These are phyloP conservation scores for Erodium texanum DNA, from an alignment of 441 rosid genomes.

Conservation along the genomic window DNA sequence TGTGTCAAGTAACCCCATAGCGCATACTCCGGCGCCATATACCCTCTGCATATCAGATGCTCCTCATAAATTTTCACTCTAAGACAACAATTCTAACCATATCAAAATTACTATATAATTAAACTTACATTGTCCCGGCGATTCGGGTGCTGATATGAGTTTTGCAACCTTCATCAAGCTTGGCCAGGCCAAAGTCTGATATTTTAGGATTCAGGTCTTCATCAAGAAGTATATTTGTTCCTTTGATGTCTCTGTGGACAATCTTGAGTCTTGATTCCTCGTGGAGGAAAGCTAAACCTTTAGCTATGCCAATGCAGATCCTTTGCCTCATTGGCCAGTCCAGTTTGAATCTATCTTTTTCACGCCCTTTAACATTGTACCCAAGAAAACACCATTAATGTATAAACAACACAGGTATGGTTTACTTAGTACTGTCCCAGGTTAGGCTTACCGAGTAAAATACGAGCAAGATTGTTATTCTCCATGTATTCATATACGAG, in stretches of 20 bases:
- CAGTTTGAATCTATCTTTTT: conserved; percentile 28
- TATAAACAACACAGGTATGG: neutral
- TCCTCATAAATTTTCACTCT: too few species aligned
- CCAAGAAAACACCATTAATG: too few species aligned
- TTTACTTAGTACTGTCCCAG: neutral
- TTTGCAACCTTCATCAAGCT: conserved; percentile 44
- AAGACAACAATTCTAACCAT: too few species aligned
- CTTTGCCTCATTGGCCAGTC: conserved; percentile 48
- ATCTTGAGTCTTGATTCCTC: conserved; percentile 56
- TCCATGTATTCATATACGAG: conserved; percentile 69
- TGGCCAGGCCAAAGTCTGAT: conserved; percentile 65
- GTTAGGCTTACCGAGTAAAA: conserved; percentile 45
- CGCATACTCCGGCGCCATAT: conserved; percentile 75
- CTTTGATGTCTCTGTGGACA: conserved; percentile 69
- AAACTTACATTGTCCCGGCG: conserved; percentile 56
- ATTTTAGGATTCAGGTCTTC: conserved; percentile 50
- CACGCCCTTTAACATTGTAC: conserved; percentile 27
- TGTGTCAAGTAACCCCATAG: conserved; percentile 50
- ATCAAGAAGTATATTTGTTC: conserved; percentile 50
- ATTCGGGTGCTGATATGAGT: conserved; percentile 56
- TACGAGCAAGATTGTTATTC: conserved; percentile 53
- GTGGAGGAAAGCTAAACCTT: conserved; percentile 56
- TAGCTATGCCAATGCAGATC: conserved; percentile 52
- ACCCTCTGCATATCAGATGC: conserved; percentile 39
- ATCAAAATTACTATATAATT: too few species aligned